These are phyloP conservation scores for Ustilago nuda DNA, from an alignment of 1,284 basidiomycete genomes.

Conservation along the genomic window DNA sequence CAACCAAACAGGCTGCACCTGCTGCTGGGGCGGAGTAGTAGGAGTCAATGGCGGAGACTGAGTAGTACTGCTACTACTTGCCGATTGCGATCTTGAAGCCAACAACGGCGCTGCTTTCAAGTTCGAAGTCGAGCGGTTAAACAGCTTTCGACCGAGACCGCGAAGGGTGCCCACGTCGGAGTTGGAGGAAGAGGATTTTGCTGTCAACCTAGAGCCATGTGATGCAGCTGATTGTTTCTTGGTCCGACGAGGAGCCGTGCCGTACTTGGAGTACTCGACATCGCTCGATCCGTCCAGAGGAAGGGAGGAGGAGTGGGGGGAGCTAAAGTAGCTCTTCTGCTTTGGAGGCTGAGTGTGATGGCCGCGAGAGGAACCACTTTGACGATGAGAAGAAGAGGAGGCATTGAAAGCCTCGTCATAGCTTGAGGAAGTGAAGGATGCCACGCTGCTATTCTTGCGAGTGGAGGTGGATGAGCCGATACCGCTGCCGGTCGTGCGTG, in stretches of 20 bases:
- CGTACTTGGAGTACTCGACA: constrained; percentile 17
- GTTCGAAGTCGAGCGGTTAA: constrained; percentile 39
- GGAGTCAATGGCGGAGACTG: constrained; percentile 48
- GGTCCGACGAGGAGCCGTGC: constrained; percentile 8
- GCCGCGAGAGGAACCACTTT: constrained; percentile 18
- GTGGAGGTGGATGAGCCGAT: constrained; percentile 9
- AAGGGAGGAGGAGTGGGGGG: constrained; percentile 2
- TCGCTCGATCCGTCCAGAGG: constrained; percentile 26
- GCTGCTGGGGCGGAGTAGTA: constrained; percentile 37
- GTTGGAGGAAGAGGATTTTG: neutral
- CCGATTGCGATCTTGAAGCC: constrained; percentile 44
- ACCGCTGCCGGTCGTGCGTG: constrained; percentile 1
- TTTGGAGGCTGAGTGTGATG: constrained; percentile 4
- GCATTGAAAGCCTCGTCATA: constrained; percentile 20
- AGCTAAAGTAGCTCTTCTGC: constrained; percentile 3
- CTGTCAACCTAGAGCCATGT: constrained; percentile 20
- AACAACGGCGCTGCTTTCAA: constrained; percentile 21
- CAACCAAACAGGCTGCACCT: constrained; percentile 35
- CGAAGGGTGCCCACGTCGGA: constrained; percentile 26
- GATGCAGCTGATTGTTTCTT: constrained; percentile 3
- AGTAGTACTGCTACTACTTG: constrained; percentile 31
- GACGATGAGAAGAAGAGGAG: constrained; percentile 16
- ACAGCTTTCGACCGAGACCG: constrained; percentile 37
- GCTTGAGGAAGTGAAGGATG: constrained; percentile 43
- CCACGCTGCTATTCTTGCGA: constrained; percentile 31